These are phyloP conservation scores for Pseudonitzschia pungens DNA, from an alignment of 108 stramenopile species.

Conservation along the genomic window DNA sequence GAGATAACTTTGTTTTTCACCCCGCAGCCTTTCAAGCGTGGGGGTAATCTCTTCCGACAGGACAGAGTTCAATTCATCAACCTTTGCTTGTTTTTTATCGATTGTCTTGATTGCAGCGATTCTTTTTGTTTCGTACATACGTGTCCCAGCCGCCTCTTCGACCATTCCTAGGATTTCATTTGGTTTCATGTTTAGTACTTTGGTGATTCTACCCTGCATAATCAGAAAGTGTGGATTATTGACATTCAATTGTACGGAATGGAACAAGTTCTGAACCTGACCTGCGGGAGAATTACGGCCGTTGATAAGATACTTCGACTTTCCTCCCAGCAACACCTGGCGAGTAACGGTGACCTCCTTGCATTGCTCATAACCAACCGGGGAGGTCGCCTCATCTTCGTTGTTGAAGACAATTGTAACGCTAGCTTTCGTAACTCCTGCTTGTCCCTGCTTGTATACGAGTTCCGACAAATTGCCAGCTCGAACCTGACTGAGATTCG, in stretches of 20 bases:
- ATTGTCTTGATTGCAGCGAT: slow-evolving; percentile 95
- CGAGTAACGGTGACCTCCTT: slow-evolving; percentile 94
- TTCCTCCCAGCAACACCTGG: slow-evolving; percentile 96
- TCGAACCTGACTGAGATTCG: slow-evolving; percentile 95
- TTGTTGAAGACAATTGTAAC: slow-evolving; percentile 98
- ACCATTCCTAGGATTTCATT: slow-evolving; percentile 99
- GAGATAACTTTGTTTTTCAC: slow-evolving; percentile 94
- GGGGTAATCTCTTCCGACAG: slow-evolving; percentile 97
- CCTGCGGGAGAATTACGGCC: slow-evolving; percentile 88
- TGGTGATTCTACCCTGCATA: slow-evolving; percentile 98
- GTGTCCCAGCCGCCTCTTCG: slow-evolving; percentile 99
- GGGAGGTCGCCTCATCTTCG: slow-evolving; percentile 81
- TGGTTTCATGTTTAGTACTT: slow-evolving; percentile 99
- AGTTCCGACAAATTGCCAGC: slow-evolving; percentile 97
- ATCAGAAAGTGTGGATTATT: slow-evolving; percentile 99
- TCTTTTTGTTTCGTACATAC: slow-evolving; percentile 99
- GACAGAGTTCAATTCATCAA: slow-evolving; percentile 94
- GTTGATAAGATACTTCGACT: slow-evolving; percentile 98
- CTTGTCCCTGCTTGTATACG: slow-evolving; percentile 99
- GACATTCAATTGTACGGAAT: slow-evolving; percentile 99
- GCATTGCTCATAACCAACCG: slow-evolving; percentile 93
- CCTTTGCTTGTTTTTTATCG: slow-evolving; percentile 98
- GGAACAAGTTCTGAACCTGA: slow-evolving; percentile 97
- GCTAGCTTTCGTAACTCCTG: slow-evolving; percentile 97
- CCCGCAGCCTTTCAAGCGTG: slow-evolving; percentile 91